phyloP scores from a whole-genome alignment of 78 protist species.

The Cavenderia fasciculata region DNA sequence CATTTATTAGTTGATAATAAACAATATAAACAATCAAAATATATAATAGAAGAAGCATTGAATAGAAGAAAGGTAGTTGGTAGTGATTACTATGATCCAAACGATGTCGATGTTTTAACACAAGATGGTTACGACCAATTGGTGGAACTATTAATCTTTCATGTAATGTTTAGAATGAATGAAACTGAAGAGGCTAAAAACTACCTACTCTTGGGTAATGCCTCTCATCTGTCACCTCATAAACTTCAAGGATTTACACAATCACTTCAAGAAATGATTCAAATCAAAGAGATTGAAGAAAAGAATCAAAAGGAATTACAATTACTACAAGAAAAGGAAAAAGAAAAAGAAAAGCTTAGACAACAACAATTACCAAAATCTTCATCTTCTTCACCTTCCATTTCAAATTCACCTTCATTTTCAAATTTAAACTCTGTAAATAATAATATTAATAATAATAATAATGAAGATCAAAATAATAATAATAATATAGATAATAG shows the following conservation, averaged over 20 bases:
- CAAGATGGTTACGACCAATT: constrained; percentile 42
- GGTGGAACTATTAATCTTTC: constrained; percentile 37
- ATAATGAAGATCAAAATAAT: neutral
- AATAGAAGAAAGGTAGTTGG: neutral
- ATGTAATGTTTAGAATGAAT: constrained; percentile 54
- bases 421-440: neutral
- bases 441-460: neutral
- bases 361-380: constrained; percentile 7
- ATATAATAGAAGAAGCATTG: constrained; percentile 9
- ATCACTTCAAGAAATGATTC: constrained; percentile 57
- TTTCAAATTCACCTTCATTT: neutral
- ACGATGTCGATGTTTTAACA: neutral
- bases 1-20: constrained; percentile 53
- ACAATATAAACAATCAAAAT: constrained; percentile 42
- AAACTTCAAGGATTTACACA: constrained; percentile 45
- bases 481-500: neutral
- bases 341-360: neutral
- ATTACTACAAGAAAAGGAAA: neutral
- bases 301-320: constrained; percentile 15
- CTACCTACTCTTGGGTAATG: neutral
- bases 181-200: constrained; percentile 17
- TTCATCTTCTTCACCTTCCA: neutral
- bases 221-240: constrained; percentile 3
- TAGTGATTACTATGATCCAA: neutral
- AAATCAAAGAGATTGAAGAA: constrained; percentile 34